Conservation (phyloP, 495 filamentous ascomycete genomes). For the Xylaria longipes region DNA sequence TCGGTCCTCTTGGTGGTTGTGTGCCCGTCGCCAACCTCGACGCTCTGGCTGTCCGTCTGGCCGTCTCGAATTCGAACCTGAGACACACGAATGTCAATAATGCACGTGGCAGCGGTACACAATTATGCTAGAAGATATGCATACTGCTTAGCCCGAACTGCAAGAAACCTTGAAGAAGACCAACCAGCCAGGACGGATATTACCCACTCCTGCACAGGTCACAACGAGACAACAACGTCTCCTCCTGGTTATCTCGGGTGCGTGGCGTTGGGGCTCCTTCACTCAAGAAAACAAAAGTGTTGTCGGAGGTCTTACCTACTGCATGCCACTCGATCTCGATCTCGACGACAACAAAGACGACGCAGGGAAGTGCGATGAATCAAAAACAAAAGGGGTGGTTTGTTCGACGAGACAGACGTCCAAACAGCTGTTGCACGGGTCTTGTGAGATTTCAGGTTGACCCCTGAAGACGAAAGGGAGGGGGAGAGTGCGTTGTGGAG, state of each 20-base stretch:
- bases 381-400: slow-evolving; percentile 4
- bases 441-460: slow-evolving; percentile 22
- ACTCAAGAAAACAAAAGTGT: background rate
- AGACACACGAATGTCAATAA: slow-evolving; percentile 8
- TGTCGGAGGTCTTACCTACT: slow-evolving; percentile 5
- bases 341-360: background rate
- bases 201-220: background rate
- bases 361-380: slow-evolving; percentile 4
- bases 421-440: slow-evolving; percentile 1
- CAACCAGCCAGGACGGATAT: background rate
- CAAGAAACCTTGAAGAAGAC: background rate
- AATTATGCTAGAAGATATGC: background rate
- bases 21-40: background rate
- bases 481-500: slow-evolving; percentile 8
- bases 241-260: background rate
- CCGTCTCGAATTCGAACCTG: slow-evolving; percentile 7
- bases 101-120: slow-evolving; percentile 5
- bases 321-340: slow-evolving; percentile 10
- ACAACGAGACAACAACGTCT: background rate
- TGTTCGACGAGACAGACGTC: background rate
- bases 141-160: background rate
- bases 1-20: background rate
- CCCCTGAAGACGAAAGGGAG: slow-evolving; percentile 19
- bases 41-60: background rate
- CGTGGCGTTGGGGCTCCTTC: background rate